Evolutionary conservation across 1,284 basidiomycete species (phyloP).

Genomic region (Ustilago xerochloae): DNA sequence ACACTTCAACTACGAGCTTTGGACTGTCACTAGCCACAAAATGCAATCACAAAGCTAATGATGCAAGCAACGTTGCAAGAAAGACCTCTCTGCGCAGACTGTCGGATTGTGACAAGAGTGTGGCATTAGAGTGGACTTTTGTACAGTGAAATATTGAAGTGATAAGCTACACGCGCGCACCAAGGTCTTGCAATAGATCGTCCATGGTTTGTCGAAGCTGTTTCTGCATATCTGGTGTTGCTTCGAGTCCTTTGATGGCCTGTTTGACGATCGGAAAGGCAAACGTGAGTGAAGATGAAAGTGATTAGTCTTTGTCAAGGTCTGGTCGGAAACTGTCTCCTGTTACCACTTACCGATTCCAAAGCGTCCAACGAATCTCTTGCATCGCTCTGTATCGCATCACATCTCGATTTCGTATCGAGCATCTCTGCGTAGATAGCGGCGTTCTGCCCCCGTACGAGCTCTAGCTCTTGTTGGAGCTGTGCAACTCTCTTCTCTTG

Average conservation of each 20-base stretch:
- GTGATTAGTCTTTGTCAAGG: background rate
- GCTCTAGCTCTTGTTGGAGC: slow-evolving; percentile 37
- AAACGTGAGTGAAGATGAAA: background rate
- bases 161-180: slow-evolving; percentile 33
- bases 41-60: too few relatives aligned
- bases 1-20: too few relatives aligned
- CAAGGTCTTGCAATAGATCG: slow-evolving; percentile 45
- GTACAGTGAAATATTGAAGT: background rate
- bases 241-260: slow-evolving; percentile 47
- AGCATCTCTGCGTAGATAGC: slow-evolving; percentile 16
- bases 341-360: slow-evolving; percentile 31
- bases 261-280: slow-evolving; percentile 1
- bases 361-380: slow-evolving; percentile 31
- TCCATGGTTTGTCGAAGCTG: slow-evolving; percentile 49
- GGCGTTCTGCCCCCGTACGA: slow-evolving; percentile 21
- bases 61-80: background rate
- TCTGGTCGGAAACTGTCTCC: too few relatives aligned
- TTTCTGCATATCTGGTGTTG: slow-evolving; percentile 44
- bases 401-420: background rate
- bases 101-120: too few relatives aligned
- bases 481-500: slow-evolving; percentile 37
- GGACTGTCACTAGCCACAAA: background rate
- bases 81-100: too few relatives aligned
- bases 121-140: too few relatives aligned
- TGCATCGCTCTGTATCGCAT: slow-evolving; percentile 24